Evolutionary conservation across 805 yeast genomes (phyloP), one percentile per base, ranked within the genome.

Genomic region (Hanseniaspora lindneri): DNA sequence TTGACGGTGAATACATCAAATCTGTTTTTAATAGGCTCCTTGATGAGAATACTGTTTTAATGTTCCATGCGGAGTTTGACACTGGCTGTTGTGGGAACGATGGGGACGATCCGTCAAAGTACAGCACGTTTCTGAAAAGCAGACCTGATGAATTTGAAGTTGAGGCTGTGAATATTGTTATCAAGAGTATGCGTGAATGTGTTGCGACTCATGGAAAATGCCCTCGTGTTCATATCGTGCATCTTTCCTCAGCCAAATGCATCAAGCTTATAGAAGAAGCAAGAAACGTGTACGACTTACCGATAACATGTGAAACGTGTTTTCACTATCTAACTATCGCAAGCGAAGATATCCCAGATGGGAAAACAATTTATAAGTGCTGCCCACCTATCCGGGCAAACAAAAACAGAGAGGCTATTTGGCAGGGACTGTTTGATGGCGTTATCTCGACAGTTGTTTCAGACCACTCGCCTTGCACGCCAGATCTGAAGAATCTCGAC

Each of bases 391-490:
- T 88, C 55, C 70, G 97, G 52, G 69, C 82, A 1, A 79, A 80
- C 53, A 71, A 72, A 39, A 89, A 89, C 63, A 72, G 92, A 55
- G 64, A 71, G 37, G 69, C 73, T 32, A 71, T 88, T 40, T 89
- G 96, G 96, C 66, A 72, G 50, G 96, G 89, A 0, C 68, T 89
- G 29, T 62, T 74, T 47, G 71, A 71, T 20, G 78, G 76, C 32
- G 66, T 79, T 28, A 80, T 88, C 52, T 75, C 83, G 14, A 79
- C 95, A 3, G 94, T 88, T 4, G 96, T 89, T 6, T 83, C 94
- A 11, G 97, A 88, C 63, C 97, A 88, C 65, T 84, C 95, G 3
- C 97, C 96, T 2, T 88, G 97, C 65, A 85, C 95, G 0, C 95
- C 96, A 0, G 85, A 85, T 52, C 69, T 88, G 58, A 88, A 88